Evolutionary conservation across 2,329 filamentous ascomycete genomes (phyloP), one percentile per base, ranked within the genome.

Genomic region (Proliferodiscus dingleyae): DNA sequence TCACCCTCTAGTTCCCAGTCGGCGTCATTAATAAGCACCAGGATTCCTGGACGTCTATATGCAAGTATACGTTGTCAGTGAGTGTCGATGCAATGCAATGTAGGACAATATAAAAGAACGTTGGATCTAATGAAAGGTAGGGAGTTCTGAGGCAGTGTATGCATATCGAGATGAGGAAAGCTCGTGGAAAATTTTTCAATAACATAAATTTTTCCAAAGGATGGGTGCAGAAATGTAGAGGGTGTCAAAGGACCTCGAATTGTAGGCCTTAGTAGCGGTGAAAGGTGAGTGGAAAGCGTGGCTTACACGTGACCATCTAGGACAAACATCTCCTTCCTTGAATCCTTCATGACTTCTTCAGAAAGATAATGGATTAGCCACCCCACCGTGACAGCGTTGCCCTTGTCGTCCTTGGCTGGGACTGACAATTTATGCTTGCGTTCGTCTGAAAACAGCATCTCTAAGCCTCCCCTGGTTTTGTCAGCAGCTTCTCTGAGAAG

Each of bases 1-100:
- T 97, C 91, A 15, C 90, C 93, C 68, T 97, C 93, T 10, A 98
- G 78, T 67, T 97, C 93, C 93, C 93, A 98, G 66, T 98, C 93
- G 21, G 89, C 88, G 59, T 98, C 93, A 64, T 98, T 98, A 66
- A 98, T 95, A 46, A 98, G 75, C 22, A 96, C 91, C 34, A 98
- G 78, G 65, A 98, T 95, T 2, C 93, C 93, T 4, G 93, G 93
- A 43, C 93, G 89, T 50, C 91, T 97, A 46, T n/a, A 41, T 41
- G 57, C 50, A 55, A 60, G 42, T 63, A 59, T 19, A 37, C 49
- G 57, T 58, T 49, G 51, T 59, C 45, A 56, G 51, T 51, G 32
- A 48, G 36, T 43, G 32, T 33, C 36, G 33, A 19, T 42, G 32
- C 39, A 33, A 42, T 42, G 42, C 41, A 37, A 30, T 39, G 29